phyloP scores from a whole-genome alignment of 495 filamentous ascomycete genomes.

The Podospora pseudoanserina region DNA sequence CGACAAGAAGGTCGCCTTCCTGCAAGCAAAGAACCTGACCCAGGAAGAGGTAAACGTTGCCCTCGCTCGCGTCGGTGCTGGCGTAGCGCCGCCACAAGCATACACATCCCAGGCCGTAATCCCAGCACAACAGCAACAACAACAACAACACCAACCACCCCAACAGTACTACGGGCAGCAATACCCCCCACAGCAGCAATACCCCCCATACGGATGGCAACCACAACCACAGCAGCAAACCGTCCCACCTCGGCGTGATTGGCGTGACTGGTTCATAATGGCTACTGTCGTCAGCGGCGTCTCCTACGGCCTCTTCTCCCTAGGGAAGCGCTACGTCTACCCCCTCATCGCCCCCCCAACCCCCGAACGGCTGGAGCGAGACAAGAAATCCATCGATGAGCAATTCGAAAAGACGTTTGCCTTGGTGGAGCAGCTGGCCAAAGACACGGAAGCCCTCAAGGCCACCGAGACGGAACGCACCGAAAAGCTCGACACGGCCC shows the following conservation, averaged over 20 bases:
- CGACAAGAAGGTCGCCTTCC: slow-evolving; percentile 87
- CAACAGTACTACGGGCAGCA: slow-evolving; percentile 60
- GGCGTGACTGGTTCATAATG: slow-evolving; percentile 98
- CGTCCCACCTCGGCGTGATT: slow-evolving; percentile 69
- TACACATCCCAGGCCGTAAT: slow-evolving; percentile 41
- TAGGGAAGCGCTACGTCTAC: slow-evolving; percentile 88
- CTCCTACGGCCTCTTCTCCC: slow-evolving; percentile 78
- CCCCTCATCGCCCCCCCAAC: slow-evolving; percentile 92
- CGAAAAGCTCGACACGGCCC: slow-evolving; percentile 74
- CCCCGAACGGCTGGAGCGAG: slow-evolving; percentile 83
- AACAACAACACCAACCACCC: slow-evolving; percentile 41
- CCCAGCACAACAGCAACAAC: slow-evolving; percentile 38
- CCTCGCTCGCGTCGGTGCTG: slow-evolving; percentile 66
- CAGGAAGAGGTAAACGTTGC: slow-evolving; percentile 89
- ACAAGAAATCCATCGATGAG: slow-evolving; percentile 87
- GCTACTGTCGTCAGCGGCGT: slow-evolving; percentile 85
- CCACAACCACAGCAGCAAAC: slow-evolving; percentile 58
- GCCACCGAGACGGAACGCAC: slow-evolving; percentile 78
- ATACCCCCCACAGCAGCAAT: slow-evolving; percentile 51
- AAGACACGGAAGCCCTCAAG: slow-evolving; percentile 86
- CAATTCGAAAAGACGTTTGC: slow-evolving; percentile 88
- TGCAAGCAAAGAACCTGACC: slow-evolving; percentile 95
- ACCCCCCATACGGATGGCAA: slow-evolving; percentile 60
- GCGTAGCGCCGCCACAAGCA: slow-evolving; percentile 48
- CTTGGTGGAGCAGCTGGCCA: slow-evolving; percentile 83